These are phyloP conservation scores for Lentinus tigrinus DNA, from an alignment of 768 basidiomycete genomes.

Conservation along the genomic window DNA sequence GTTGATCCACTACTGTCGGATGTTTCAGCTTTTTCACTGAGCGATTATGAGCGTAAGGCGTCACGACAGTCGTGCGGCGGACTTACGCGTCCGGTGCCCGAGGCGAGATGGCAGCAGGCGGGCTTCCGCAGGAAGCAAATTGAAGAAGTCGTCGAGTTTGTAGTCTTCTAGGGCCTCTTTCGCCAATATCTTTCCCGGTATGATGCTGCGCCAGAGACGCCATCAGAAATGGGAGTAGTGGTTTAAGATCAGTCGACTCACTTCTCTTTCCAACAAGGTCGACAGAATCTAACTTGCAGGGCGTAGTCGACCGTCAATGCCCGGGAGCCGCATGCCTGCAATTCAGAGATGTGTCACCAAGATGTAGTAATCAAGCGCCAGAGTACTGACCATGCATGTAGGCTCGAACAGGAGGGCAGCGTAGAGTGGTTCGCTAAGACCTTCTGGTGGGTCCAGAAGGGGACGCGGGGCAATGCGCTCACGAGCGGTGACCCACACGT, in stretches of 20 bases:
- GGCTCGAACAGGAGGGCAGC: slow-evolving; percentile 4
- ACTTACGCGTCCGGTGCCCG: too few relatives aligned
- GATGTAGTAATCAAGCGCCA: neutral
- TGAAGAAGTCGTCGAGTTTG: neutral
- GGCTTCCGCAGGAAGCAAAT: neutral
- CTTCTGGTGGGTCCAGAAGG: slow-evolving; percentile 6
- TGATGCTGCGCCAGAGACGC: neutral
- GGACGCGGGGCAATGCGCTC: neutral
- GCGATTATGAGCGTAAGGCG: too few relatives aligned
- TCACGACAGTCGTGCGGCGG: too few relatives aligned
- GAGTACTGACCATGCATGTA: slow-evolving; percentile 2
- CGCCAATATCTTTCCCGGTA: neutral
- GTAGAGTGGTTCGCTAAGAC: slow-evolving; percentile 9
- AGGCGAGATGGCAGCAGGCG: too few relatives aligned
- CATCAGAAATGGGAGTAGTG: too few relatives aligned
- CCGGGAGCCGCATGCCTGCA: slow-evolving; percentile 8
- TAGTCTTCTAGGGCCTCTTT: neutral
- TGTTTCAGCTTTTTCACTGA: too few relatives aligned
- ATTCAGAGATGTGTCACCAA: too few relatives aligned
- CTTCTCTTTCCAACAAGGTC: slow-evolving; percentile 11
- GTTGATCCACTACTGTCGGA: too few relatives aligned
- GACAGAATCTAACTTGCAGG: slow-evolving; percentile 3
- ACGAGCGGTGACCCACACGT: slow-evolving; percentile 21
- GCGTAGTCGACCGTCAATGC: slow-evolving; percentile 1
- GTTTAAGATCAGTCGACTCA: neutral